phyloP scores from a whole-genome alignment of 1,139 yeast species.

The Tardiomyces digboiensis region DNA sequence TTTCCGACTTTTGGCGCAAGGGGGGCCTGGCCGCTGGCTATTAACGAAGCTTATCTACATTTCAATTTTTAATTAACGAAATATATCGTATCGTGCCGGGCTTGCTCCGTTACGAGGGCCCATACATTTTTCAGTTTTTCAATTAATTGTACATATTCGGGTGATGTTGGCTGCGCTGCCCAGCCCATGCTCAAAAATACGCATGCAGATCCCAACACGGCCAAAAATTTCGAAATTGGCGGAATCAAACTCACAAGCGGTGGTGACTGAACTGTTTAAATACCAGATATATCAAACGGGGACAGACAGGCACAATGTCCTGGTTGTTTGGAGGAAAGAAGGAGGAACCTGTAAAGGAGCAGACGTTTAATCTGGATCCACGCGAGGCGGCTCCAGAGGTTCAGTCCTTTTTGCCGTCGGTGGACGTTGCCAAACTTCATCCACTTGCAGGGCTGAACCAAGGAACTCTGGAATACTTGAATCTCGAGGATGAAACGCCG shows the following conservation, averaged over 20 bases:
- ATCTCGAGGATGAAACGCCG: slow-evolving; percentile 76
- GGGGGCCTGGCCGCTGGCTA: slow-evolving; percentile 38
- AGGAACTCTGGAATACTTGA: slow-evolving; percentile 85
- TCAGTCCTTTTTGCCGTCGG: slow-evolving; percentile 49
- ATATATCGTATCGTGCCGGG: no score
- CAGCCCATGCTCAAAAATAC: background rate
- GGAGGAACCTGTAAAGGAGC: slow-evolving; percentile 17
- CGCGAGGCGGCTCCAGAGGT: slow-evolving; percentile 36
- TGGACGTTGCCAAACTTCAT: slow-evolving; percentile 71
- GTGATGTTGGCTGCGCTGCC: background rate
- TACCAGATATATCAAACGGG: background rate
- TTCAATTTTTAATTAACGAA: background rate
- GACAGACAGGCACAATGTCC: no score
- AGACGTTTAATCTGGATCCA: slow-evolving; percentile 47
- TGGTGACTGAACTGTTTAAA: background rate
- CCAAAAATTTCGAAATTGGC: background rate
- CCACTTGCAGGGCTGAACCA: slow-evolving; percentile 87
- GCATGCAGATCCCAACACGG: background rate
- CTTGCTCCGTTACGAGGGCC: no score
- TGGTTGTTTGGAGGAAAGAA: slow-evolving; percentile 55
- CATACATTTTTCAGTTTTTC: background rate
- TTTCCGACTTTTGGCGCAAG: slow-evolving; percentile 50
- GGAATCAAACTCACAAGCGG: background rate
- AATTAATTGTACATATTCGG: background rate
- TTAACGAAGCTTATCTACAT: slow-evolving; percentile 7